A percentile compares a stretch with the other conserved stretches of the same genome.
These are phyloP conservation scores for Rhynchosporium graminicola DNA, from an alignment of 2,329 filamentous ascomycete species.

Conservation along the genomic window DNA sequence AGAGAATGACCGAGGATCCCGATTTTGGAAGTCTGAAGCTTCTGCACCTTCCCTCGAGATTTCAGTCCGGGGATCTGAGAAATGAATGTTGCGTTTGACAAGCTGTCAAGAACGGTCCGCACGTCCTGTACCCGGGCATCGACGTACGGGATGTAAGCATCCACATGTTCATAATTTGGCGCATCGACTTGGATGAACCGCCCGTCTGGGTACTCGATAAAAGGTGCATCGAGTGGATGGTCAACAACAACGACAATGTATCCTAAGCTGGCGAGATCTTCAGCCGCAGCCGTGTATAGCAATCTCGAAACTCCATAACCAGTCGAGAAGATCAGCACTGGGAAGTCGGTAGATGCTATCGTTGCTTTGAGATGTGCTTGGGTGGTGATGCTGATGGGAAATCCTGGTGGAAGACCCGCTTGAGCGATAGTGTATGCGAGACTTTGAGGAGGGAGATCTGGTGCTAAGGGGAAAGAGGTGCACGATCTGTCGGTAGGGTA, in stretches of 20 bases:
- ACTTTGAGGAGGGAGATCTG: slow-evolving; percentile 17
- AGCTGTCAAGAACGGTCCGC: slow-evolving; percentile 23
- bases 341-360: slow-evolving; percentile 20
- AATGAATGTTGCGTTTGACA: slow-evolving; percentile 14
- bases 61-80: slow-evolving; percentile 19
- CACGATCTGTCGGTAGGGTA: slow-evolving; percentile 20
- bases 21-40: slow-evolving; percentile 15
- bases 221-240: slow-evolving; percentile 39
- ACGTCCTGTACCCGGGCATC: slow-evolving; percentile 26
- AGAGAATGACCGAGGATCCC: slow-evolving; percentile 32
- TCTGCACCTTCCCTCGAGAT: background rate
- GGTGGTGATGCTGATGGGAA: slow-evolving; percentile 10
- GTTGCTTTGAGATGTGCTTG: slow-evolving; percentile 22
- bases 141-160: slow-evolving; percentile 16
- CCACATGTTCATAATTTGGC: background rate
- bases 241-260: slow-evolving; percentile 41
- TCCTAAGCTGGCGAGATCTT: slow-evolving; percentile 39
- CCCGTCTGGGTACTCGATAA: slow-evolving; percentile 40
- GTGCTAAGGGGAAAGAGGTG: slow-evolving; percentile 17
- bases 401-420: slow-evolving; percentile 9
- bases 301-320: slow-evolving; percentile 36
- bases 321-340: slow-evolving; percentile 40
- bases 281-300: slow-evolving; percentile 36
- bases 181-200: slow-evolving; percentile 11
- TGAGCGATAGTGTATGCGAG: slow-evolving; percentile 7